Conservation (phyloP, 805 yeast species). For the Candida ascalaphidarum region DNA sequence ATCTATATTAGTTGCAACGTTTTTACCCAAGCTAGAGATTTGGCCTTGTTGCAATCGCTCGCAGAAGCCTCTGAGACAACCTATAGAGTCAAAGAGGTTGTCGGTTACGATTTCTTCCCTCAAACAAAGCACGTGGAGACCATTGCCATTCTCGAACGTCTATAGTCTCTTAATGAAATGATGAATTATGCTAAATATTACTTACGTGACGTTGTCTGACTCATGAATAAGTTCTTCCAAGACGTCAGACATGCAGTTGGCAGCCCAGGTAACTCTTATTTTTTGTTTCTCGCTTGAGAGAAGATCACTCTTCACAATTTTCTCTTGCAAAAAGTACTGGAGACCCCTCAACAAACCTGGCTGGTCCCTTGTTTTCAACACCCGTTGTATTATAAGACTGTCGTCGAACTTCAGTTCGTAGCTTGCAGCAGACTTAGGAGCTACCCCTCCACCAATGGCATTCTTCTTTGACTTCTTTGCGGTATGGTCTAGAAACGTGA, state of each 20-base stretch:
- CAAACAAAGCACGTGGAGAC: conserved; percentile 54
- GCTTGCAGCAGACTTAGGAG: conserved; percentile 17
- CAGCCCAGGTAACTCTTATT: conserved; percentile 61
- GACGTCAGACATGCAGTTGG: conserved; percentile 43
- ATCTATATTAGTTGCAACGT: conserved; percentile 38
- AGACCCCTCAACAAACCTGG: conserved; percentile 55
- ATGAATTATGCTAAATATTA: conserved; percentile 7
- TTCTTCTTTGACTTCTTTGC: conserved; percentile 55
- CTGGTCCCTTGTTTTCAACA: conserved; percentile 52
- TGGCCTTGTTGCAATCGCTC: conserved; percentile 18
- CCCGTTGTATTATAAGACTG: conserved; percentile 36
- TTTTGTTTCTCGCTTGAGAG: conserved; percentile 46
- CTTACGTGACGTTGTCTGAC: too few relatives aligned
- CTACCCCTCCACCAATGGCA: conserved; percentile 34
- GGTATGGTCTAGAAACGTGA: conserved; percentile 54
- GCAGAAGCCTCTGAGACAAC: conserved; percentile 6
- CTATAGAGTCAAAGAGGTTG: conserved; percentile 12
- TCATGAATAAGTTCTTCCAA: conserved; percentile 38
- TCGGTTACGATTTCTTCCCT: conserved; percentile 43
- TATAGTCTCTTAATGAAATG: conserved; percentile 3
- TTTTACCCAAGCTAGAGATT: conserved; percentile 37
- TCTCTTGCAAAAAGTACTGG: conserved; percentile 47
- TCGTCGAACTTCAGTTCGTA: conserved; percentile 38
- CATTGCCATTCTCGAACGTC: conserved; percentile 37
- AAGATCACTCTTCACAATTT: conserved; percentile 37